Evolutionary conservation across 2,329 filamentous ascomycete species (phyloP).

Genomic region (Ophiostoma sp.): DNA sequence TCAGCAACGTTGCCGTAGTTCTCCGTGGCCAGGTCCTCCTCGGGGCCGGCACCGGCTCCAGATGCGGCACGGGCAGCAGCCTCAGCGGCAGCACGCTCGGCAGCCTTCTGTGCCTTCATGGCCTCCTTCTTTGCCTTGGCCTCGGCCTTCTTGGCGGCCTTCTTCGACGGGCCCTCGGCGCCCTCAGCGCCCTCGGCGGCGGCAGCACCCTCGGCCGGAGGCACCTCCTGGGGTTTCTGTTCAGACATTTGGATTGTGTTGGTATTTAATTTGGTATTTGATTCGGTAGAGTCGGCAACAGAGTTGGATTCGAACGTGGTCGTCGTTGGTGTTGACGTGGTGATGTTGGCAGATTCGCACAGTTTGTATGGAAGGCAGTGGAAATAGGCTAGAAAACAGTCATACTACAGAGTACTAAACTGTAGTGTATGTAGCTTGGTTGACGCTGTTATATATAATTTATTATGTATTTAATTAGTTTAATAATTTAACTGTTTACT

Average conservation of each 20-base stretch:
- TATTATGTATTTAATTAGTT: background rate
- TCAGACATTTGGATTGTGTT: conserved; percentile 20
- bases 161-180: conserved; percentile 58
- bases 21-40: conserved; percentile 63
- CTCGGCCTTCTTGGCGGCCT: conserved; percentile 77
- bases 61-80: conserved; percentile 47
- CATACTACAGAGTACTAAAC: background rate
- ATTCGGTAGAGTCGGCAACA: background rate
- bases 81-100: conserved; percentile 68
- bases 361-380: conserved; percentile 10
- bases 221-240: conserved; percentile 19
- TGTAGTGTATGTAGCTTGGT: background rate
- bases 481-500: background rate
- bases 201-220: conserved; percentile 16
- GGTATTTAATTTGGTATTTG: background rate
- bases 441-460: background rate
- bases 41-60: conserved; percentile 52
- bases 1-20: conserved; percentile 60
- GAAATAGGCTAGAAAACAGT: conserved; percentile 8
- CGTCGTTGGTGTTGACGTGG: background rate
- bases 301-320: background rate
- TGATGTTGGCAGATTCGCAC: background rate
- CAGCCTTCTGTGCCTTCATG: conserved; percentile 65
- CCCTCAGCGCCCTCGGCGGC: conserved; percentile 31
- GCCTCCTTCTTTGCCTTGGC: conserved; percentile 85